Conservation (phyloP, 805 yeast genomes). For the Wickerhamomyces bovis region DNA sequence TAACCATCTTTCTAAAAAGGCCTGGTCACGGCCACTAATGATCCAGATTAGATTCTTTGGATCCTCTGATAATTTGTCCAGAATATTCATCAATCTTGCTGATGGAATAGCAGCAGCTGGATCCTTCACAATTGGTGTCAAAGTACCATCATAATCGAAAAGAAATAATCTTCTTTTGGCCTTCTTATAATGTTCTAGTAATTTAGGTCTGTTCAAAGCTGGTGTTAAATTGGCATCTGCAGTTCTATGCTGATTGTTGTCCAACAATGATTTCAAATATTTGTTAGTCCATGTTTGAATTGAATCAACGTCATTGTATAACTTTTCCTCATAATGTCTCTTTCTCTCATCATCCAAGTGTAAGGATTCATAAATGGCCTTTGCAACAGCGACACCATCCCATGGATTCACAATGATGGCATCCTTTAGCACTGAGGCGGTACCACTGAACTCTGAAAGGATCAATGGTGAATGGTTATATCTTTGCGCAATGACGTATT, state of each 20-base stretch:
- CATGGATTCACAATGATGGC: slow-evolving; percentile 91
- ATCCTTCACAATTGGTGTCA: slow-evolving; percentile 92
- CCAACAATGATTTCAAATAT: slow-evolving; percentile 35
- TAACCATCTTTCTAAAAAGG: slow-evolving; percentile 81
- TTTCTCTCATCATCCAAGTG: slow-evolving; percentile 44
- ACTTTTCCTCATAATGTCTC: slow-evolving; percentile 38
- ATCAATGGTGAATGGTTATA: slow-evolving; percentile 69
- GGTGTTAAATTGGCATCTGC: slow-evolving; percentile 55
- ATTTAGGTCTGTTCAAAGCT: slow-evolving; percentile 64
- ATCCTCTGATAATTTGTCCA: slow-evolving; percentile 60
- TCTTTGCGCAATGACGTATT: slow-evolving; percentile 84
- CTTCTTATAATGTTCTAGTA: slow-evolving; percentile 51
- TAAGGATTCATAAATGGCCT: slow-evolving; percentile 67
- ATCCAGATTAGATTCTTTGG: slow-evolving; percentile 88
- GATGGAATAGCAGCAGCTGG: slow-evolving; percentile 99
- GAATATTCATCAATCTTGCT: slow-evolving; percentile 52
- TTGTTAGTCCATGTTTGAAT: slow-evolving; percentile 75
- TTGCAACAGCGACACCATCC: slow-evolving; percentile 93
- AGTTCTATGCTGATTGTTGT: slow-evolving; percentile 35
- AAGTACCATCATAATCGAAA: slow-evolving; percentile 96
- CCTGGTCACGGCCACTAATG: slow-evolving; percentile 92
- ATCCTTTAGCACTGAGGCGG: slow-evolving; percentile 62
- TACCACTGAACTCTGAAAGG: slow-evolving; percentile 90
- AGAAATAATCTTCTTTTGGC: slow-evolving; percentile 72
- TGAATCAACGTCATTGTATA: slow-evolving; percentile 65